Percentiles rank a stretch among this genome's conserved stretches.
phyloP scores from a whole-genome alignment of 345 rosid genomes.

The Lenwebbia sp. region DNA sequence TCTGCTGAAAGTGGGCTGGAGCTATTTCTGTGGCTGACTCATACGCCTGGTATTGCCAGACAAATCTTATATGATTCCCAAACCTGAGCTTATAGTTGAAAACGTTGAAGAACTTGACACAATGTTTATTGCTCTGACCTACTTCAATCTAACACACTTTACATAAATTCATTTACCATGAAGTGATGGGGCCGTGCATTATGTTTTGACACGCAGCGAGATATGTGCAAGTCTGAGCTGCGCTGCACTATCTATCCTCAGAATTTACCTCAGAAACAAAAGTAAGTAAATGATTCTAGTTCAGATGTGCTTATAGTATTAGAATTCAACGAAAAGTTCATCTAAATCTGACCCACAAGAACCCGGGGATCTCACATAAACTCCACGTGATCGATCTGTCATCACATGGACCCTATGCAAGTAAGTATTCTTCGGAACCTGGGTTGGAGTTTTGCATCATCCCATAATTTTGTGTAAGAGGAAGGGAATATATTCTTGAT shows the following conservation, averaged over 20 bases:
- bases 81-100: background rate
- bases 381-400: background rate
- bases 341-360: background rate
- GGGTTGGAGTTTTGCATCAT: background rate
- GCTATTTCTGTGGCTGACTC: background rate
- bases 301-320: background rate
- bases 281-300: background rate
- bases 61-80: background rate
- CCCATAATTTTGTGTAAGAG: background rate
- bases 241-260: background rate
- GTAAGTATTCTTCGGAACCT: background rate
- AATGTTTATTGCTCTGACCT: background rate
- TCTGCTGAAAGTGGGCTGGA: background rate
- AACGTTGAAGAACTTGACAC: background rate
- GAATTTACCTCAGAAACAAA: background rate
- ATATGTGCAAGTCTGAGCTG: background rate
- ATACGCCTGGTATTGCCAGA: background rate
- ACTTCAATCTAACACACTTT: background rate
- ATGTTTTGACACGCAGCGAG: no score
- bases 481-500: no score
- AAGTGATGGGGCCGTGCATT: no score
- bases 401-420: background rate
- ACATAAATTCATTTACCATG: no score
- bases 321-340: background rate
- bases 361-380: background rate